Conservation (phyloP, 331 rosid species). For the Prunus yedoensis region DNA sequence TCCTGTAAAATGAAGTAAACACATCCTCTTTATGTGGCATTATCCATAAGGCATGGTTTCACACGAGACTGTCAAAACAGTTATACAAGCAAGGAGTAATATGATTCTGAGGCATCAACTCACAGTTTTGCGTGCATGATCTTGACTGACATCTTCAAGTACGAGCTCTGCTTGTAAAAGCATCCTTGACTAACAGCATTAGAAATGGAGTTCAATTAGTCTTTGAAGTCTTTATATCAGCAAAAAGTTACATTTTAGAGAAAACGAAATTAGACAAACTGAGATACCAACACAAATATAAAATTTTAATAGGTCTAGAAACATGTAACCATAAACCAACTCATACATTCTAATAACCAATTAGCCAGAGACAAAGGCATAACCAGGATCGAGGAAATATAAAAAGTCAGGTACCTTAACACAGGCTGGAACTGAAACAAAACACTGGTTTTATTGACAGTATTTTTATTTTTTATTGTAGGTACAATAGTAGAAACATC, state of each 20-base stretch:
- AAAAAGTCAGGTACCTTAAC: neutral
- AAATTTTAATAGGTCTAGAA: neutral
- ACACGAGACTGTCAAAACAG: neutral
- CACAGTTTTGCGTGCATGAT: constrained; percentile 98
- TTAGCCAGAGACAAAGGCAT: neutral
- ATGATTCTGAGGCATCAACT: constrained; percentile 26
- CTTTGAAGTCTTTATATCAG: neutral
- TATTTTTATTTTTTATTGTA: too few relatives aligned
- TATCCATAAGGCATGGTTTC: neutral
- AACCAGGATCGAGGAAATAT: neutral
- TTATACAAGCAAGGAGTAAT: neutral
- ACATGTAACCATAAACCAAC: neutral
- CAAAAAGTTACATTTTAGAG: neutral
- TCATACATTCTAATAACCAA: too few relatives aligned
- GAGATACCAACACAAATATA: neutral
- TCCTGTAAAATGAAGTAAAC: neutral
- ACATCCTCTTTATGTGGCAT: neutral
- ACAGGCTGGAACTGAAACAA: neutral
- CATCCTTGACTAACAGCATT: constrained; percentile 76
- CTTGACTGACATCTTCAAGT: constrained; percentile 98
- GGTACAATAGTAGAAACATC: neutral
- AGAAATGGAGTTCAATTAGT: neutral
- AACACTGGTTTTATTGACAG: too few relatives aligned
- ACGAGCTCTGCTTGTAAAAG: constrained; percentile 91
- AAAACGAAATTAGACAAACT: neutral